Percentiles rank a stretch among this genome's conserved stretches.
Evolutionary conservation across 148 eudicot genomes (phyloP).

Genomic region (Polygonum aviculare): DNA sequence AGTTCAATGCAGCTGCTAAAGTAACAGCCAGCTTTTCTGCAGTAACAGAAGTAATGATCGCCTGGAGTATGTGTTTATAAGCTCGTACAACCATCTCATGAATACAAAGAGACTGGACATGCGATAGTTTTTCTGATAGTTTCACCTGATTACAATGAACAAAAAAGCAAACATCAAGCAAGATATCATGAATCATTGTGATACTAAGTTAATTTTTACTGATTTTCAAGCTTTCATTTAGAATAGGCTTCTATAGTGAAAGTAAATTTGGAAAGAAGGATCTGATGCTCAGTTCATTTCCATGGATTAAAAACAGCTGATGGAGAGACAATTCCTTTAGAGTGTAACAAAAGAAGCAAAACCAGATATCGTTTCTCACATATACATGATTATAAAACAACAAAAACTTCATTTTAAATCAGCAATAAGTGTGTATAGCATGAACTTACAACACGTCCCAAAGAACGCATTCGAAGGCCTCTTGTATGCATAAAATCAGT

Average conservation of each 20-base stretch:
- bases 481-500: conserved; percentile 99
- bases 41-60: conserved; percentile 75
- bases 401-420: not conserved
- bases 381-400: not conserved
- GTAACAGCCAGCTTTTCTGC: conserved; percentile 61
- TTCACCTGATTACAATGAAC: conserved; percentile 59
- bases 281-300: not conserved
- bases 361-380: not conserved
- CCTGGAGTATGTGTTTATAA: conserved; percentile 92
- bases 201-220: not conserved
- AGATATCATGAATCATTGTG: not conserved
- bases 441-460: conserved; percentile 83
- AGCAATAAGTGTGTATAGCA: not conserved
- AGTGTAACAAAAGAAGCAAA: not conserved
- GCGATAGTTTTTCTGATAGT: conserved; percentile 91
- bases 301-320: not conserved
- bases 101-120: conserved; percentile 96
- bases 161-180: not conserved
- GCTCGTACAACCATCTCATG: conserved; percentile 99
- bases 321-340: not conserved
- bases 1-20: conserved; percentile 73
- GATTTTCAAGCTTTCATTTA: not conserved
- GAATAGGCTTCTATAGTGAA: not conserved
- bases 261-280: not conserved
- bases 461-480: conserved; percentile 97